A percentile compares a stretch with the other conserved stretches of the same genome.
Evolutionary conservation across 805 yeast species (phyloP).

Genomic region (Barnettozyma pratensis): DNA sequence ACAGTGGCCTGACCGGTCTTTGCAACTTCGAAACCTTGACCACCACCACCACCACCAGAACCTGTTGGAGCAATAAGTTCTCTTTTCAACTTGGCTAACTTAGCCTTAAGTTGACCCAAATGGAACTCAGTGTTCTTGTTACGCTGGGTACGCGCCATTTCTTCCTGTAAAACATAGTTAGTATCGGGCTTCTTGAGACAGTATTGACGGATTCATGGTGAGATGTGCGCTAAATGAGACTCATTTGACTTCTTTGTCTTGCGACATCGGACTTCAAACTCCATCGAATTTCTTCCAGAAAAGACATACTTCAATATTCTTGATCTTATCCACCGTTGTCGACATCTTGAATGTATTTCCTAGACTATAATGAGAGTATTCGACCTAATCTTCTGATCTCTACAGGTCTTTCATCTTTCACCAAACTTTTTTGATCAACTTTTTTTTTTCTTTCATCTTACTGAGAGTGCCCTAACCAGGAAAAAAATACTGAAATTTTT

Average conservation of each 20-base stretch:
- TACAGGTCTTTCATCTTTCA: not conserved
- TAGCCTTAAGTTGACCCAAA: constrained; percentile 95
- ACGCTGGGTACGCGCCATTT: constrained; percentile 97
- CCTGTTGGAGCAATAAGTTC: constrained; percentile 90
- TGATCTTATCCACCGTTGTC: constrained; percentile 26
- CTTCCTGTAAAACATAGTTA: constrained; percentile 74
- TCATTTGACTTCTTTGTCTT: too few relatives aligned
- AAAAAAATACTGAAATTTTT: not conserved
- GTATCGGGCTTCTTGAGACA: not conserved
- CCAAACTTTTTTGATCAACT: not conserved
- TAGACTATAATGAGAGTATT: too few relatives aligned
- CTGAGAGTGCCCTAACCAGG: not conserved
- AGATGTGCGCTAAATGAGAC: too few relatives aligned
- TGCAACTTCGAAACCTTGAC: constrained; percentile 88
- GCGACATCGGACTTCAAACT: not conserved
- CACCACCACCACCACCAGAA: constrained; percentile 55
- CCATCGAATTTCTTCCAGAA: not conserved
- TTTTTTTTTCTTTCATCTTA: not conserved
- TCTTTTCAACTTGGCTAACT: constrained; percentile 89
- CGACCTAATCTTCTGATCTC: not conserved
- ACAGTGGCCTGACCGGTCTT: constrained; percentile 96
- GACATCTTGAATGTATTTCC: constrained; percentile 10
- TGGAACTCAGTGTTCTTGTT: constrained; percentile 97
- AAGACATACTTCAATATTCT: constrained; percentile 6
- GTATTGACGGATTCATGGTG: not conserved